phyloP scores from a whole-genome alignment of 768 basidiomycete species.

The Hygrocybe coccinea region DNA sequence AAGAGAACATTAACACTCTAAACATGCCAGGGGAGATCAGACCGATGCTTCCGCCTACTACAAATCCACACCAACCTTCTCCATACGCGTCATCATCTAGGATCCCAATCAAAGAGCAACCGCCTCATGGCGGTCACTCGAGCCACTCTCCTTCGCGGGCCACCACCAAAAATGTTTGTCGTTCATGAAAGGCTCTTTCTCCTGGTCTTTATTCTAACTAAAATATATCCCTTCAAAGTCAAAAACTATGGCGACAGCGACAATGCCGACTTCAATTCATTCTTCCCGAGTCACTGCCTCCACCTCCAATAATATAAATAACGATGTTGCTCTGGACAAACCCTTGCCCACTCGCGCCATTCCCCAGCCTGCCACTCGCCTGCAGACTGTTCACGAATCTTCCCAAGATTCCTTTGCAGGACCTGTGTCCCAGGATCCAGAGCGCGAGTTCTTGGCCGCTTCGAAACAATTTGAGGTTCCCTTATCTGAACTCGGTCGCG shows the following conservation, averaged over 20 bases:
- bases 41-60: constrained; percentile 1
- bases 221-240: constrained; percentile 6
- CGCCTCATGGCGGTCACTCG: constrained; percentile 23
- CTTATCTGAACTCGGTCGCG: constrained; percentile 48
- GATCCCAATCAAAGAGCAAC: constrained; percentile 19
- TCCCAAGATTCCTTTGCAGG: constrained; percentile 66
- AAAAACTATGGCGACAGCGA: constrained; percentile 22
- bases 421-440: constrained; percentile 44
- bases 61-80: constrained; percentile 19
- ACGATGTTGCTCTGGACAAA: constrained; percentile 12
- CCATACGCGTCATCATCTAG: constrained; percentile 24
- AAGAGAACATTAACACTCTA: constrained; percentile 41
- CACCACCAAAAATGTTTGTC: constrained; percentile 21
- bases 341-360: constrained; percentile 14
- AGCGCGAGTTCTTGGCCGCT: constrained; percentile 41
- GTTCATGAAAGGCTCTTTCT: not conserved
- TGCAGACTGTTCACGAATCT: constrained; percentile 18
- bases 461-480: constrained; percentile 53
- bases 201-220: constrained; percentile 13
- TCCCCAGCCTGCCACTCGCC: constrained; percentile 11
- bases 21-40: constrained; percentile 11
- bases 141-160: constrained; percentile 17
- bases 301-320: constrained; percentile 10
- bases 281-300: constrained; percentile 21
- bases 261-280: constrained; percentile 33